phyloP scores from a whole-genome alignment of 805 yeast genomes.

The Candida jianshihensis region DNA sequence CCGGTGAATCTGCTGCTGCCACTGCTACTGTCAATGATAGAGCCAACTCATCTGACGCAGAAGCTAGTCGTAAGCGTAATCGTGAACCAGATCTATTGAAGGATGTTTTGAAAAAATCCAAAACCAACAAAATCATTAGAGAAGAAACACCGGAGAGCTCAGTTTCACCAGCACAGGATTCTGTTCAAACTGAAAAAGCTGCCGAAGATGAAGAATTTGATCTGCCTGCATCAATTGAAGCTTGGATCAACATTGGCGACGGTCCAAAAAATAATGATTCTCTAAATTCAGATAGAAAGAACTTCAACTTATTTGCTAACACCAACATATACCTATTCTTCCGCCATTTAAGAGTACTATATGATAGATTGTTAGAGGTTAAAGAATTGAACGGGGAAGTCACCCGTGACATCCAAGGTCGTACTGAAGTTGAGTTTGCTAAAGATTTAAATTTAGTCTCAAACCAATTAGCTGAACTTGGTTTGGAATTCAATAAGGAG shows the following conservation, averaged over 20 bases:
- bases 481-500: conserved; percentile 56
- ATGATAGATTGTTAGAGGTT: conserved; percentile 72
- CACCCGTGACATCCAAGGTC: conserved; percentile 58
- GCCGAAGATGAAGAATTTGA: conserved; percentile 22
- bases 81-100: conserved; percentile 49
- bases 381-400: conserved; percentile 67
- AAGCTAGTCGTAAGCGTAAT: conserved; percentile 25
- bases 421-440: conserved; percentile 71
- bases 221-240: conserved; percentile 19
- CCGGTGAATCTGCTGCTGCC: conserved; percentile 16
- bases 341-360: conserved; percentile 77
- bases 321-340: conserved; percentile 84
- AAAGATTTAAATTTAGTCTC: conserved; percentile 77
- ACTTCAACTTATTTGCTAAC: conserved; percentile 78
- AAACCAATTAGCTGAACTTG: conserved; percentile 75
- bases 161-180: conserved; percentile 17
- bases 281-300: conserved; percentile 35
- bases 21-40: conserved; percentile 3
- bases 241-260: conserved; percentile 20
- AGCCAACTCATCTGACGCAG: conserved; percentile 11
- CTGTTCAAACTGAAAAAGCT: conserved; percentile 14
- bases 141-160: conserved; percentile 24
- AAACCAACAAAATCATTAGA: conserved; percentile 24
- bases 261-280: conserved; percentile 23
- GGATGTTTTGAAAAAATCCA: conserved; percentile 53